Percentiles rank a stretch among this genome's conserved stretches.
phyloP scores from a whole-genome alignment of 2,329 filamentous ascomycete genomes.

The Botrytis tulipae region DNA sequence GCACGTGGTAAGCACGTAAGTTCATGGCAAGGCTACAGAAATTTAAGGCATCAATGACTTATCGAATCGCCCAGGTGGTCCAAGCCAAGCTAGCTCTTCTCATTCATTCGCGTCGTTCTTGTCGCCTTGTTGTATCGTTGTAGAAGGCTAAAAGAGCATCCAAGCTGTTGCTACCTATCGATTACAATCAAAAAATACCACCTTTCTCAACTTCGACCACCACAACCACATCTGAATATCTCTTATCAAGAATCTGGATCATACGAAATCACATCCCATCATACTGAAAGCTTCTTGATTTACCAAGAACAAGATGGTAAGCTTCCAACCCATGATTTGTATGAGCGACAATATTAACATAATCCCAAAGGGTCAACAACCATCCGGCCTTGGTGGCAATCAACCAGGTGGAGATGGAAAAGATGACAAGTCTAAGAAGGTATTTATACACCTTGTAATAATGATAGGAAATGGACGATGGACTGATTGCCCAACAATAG shows the following conservation, averaged over 20 bases:
- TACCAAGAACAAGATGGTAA: slow-evolving; percentile 36
- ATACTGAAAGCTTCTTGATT: slow-evolving; percentile 13
- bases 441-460: slow-evolving; percentile 39
- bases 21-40: background rate
- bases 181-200: slow-evolving; percentile 29
- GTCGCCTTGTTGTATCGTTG: slow-evolving; percentile 19
- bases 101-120: slow-evolving; percentile 18
- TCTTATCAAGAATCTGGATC: slow-evolving; percentile 6
- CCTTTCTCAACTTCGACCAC: slow-evolving; percentile 24
- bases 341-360: slow-evolving; percentile 28
- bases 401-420: slow-evolving; percentile 71
- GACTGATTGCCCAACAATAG: slow-evolving; percentile 48
- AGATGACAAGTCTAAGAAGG: slow-evolving; percentile 94
- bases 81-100: slow-evolving; percentile 9
- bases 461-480: slow-evolving; percentile 4
- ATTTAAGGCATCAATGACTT: background rate
- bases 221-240: slow-evolving; percentile 28
- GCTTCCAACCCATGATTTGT: slow-evolving; percentile 22
- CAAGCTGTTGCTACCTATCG: slow-evolving; percentile 22
- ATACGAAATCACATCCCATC: background rate
- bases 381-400: slow-evolving; percentile 38
- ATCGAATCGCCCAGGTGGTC: background rate
- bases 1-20: too few species aligned
- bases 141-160: slow-evolving; percentile 26
- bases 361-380: slow-evolving; percentile 45